phyloP scores from a whole-genome alignment of 1,139 yeast species.

The Arxiozyma telluris region DNA sequence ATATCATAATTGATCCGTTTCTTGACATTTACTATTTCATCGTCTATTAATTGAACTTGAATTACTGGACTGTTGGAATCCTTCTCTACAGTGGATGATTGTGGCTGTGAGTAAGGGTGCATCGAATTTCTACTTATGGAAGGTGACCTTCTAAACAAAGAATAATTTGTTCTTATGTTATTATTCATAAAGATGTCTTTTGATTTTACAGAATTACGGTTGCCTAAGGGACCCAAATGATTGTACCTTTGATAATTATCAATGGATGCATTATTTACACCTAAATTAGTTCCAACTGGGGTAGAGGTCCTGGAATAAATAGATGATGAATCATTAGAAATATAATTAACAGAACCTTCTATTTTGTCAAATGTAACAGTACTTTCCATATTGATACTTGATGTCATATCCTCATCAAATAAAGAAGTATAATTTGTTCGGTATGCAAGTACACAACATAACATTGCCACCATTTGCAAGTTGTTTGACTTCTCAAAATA shows the following conservation, averaged over 20 bases:
- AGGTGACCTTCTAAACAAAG: background rate
- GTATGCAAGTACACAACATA: constrained; percentile 51
- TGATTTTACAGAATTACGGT: background rate
- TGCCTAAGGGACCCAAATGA: background rate
- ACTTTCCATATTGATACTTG: constrained; percentile 11
- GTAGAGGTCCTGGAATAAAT: background rate
- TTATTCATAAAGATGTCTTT: constrained; percentile 2
- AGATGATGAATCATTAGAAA: background rate
- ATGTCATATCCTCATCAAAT: background rate
- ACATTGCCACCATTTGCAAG: constrained; percentile 84
- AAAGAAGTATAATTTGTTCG: background rate
- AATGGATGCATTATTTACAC: background rate
- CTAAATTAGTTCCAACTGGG: background rate
- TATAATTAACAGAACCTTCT: constrained; percentile 12
- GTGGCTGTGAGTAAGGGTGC: background rate
- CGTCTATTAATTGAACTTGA: constrained; percentile 47
- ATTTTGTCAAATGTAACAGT: constrained; percentile 14
- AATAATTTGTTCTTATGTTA: background rate
- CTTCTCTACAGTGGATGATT: constrained; percentile 1
- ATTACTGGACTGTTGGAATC: constrained; percentile 34
- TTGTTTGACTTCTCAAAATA: constrained; percentile 61
- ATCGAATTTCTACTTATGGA: background rate
- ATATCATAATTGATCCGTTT: constrained; percentile 40
- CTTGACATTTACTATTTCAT: constrained; percentile 47
- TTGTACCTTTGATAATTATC: background rate